Evolutionary conservation across 345 rosid species (phyloP), one percentile per base, ranked within the genome.

Genomic region (Firmiana major): DNA sequence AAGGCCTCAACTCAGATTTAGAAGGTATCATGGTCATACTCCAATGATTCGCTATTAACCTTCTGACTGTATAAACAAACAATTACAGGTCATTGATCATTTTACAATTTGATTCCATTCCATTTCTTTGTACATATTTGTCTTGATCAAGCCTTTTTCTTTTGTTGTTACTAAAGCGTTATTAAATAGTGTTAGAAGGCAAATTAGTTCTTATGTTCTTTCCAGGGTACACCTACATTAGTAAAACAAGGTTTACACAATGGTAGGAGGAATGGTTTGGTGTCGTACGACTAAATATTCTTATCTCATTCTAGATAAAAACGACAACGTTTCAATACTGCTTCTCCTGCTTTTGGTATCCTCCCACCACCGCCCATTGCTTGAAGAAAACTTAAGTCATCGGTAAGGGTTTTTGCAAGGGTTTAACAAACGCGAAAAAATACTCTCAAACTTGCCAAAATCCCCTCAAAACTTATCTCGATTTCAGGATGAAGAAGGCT

Each of bases 401-500:
- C 2, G 10, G 1, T 3, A 9, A 48, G 74, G 84, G 88, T 79
- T 83, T 79, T 72, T 71, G 31, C 46, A 16, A 74, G 85, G 88
- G 86, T 82, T 86, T 84, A 81, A 74, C 77, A 34, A 7, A 58
- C 12, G 9, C 49, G 31, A 11, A 43, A 16, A 48, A 34, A 53
- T 19, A 54, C 31, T 5, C 38, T n/a, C 7, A 24, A 75, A 63
- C 8, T 55, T 0, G 62, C 65, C 38, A 71, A 48, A 54, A 36
- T 40, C 54, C 36, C n/a, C 3, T 68, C 21, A 11, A 40, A 63
- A 34, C 28, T 45, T n/a, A n/a, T n/a, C n/a, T n/a, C n/a, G n/a
- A n/a, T n/a, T n/a, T 65, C 84, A 58, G 83, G 84, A 93, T 91
- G 97, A 89, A 70, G 81, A 80, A 84, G 71, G 82, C 82, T 72